A percentile compares a stretch with the other conserved stretches of the same genome.
These are phyloP conservation scores for Wilhelminamyces savonicus DNA, from an alignment of 805 yeast genomes.

Conservation along the genomic window DNA sequence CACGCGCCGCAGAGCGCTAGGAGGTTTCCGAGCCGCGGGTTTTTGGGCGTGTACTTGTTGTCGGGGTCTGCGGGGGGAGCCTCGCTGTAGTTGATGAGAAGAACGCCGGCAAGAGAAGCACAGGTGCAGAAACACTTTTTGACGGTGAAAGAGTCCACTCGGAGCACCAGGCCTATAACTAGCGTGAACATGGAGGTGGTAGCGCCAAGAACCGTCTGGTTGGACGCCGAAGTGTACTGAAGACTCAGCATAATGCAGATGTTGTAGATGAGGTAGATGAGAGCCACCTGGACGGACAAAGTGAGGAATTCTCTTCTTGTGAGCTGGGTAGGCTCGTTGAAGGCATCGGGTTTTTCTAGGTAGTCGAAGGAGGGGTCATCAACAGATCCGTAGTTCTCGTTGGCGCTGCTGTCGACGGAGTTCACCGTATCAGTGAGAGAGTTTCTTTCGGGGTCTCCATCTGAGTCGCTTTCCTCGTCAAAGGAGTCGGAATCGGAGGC, in stretches of 20 bases:
- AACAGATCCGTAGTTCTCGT: no score
- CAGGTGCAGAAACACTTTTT: slow-evolving; percentile 38
- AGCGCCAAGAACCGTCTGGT: slow-evolving; percentile 45
- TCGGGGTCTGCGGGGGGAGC: slow-evolving; percentile 8
- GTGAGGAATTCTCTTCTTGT: slow-evolving; percentile 21
- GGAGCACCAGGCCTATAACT: slow-evolving; percentile 33
- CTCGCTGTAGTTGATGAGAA: slow-evolving; percentile 36
- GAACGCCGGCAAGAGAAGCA: slow-evolving; percentile 42
- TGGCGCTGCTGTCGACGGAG: no score
- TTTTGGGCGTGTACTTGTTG: slow-evolving; percentile 24
- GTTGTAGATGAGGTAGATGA: slow-evolving; percentile 38
- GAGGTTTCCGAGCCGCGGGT: slow-evolving; percentile 39
- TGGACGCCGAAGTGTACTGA: slow-evolving; percentile 47
- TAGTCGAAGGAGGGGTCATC: slow-evolving; percentile 1
- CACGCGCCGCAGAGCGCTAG: slow-evolving; percentile 42
- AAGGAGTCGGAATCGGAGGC: no score
- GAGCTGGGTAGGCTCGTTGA: slow-evolving; percentile 12
- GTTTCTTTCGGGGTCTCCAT: not conserved
- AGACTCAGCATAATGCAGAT: slow-evolving; percentile 35
- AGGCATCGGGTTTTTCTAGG: not conserved
- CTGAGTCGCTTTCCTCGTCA: no score
- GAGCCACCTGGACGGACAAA: slow-evolving; percentile 34
- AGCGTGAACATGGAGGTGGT: slow-evolving; percentile 47
- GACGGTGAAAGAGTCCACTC: slow-evolving; percentile 36
- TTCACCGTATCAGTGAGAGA: not conserved